Conservation (phyloP, 1,139 yeast species). For the Pichiaceae sp. region DNA sequence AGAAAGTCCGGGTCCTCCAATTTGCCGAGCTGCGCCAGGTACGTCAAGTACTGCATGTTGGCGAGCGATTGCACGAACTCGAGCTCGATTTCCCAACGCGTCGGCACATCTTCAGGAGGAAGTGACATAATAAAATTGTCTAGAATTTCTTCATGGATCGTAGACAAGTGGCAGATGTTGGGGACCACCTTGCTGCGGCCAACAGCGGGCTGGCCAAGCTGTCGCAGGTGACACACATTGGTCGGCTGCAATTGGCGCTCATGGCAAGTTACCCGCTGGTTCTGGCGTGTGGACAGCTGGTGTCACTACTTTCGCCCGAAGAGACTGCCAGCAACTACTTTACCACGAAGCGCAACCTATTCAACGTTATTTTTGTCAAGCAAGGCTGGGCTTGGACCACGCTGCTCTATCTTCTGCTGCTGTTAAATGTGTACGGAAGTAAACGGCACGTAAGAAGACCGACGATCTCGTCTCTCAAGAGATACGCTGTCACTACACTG, state of each 20-base stretch:
- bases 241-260: slow-evolving; percentile 8
- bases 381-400: slow-evolving; percentile 95
- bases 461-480: slow-evolving; percentile 21
- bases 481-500: slow-evolving; percentile 46
- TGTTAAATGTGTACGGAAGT: slow-evolving; percentile 4
- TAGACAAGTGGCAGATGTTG: neutral
- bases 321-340: slow-evolving; percentile 42
- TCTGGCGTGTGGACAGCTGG: slow-evolving; percentile 20
- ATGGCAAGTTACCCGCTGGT: slow-evolving; percentile 14
- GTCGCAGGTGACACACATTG: neutral
- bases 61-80: slow-evolving; percentile 81
- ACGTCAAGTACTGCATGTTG: slow-evolving; percentile 67
- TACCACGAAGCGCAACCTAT: slow-evolving; percentile 52
- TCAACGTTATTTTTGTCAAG: slow-evolving; percentile 73
- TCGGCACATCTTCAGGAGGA: slow-evolving; percentile 37
- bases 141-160: neutral
- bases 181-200: neutral
- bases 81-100: slow-evolving; percentile 74
- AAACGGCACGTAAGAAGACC: slow-evolving; percentile 8
- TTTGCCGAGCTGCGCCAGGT: slow-evolving; percentile 65
- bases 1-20: slow-evolving; percentile 54
- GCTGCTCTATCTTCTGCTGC: slow-evolving; percentile 26
- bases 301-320: slow-evolving; percentile 19
- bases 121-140: neutral
- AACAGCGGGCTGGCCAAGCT: neutral